Conservation (phyloP, 768 basidiomycete genomes). For the Leccinum ochraceum region DNA sequence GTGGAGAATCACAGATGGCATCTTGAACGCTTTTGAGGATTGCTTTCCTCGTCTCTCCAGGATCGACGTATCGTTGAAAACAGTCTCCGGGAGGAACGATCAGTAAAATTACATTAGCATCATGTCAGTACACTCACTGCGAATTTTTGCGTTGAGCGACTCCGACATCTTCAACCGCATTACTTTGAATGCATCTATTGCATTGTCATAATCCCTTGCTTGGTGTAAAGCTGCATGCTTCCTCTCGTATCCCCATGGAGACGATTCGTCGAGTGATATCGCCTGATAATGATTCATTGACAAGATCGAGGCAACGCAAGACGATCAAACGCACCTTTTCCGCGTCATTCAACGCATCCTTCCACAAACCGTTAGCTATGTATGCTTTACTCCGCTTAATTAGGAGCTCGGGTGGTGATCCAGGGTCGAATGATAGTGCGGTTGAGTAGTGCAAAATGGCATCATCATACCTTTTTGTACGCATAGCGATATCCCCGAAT, state of each 20-base stretch:
- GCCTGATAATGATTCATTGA: background rate
- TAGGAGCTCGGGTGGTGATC: background rate
- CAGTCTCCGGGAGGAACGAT: background rate
- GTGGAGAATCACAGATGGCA: background rate
- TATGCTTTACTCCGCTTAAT: conserved; percentile 3
- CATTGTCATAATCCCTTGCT: background rate
- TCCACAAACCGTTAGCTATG: background rate
- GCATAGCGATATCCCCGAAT: background rate
- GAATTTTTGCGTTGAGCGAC: background rate
- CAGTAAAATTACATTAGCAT: background rate
- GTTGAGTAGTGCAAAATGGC: conserved; percentile 1
- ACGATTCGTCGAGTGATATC: conserved; percentile 5
- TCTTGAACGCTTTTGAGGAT: background rate
- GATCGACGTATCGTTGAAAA: too few relatives aligned
- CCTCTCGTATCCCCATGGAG: conserved; percentile 1
- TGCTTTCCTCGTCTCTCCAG: background rate
- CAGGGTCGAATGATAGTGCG: background rate
- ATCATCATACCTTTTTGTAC: background rate
- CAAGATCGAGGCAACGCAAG: background rate
- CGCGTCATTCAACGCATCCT: conserved; percentile 2
- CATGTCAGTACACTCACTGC: background rate
- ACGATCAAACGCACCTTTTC: background rate
- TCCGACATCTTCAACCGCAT: conserved; percentile 5
- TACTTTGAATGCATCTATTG: background rate
- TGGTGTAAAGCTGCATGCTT: conserved; percentile 1